Percentiles rank a stretch among this genome's conserved stretches.
phyloP scores from a whole-genome alignment of 1,284 basidiomycete species.

The Ganoderma boninense region DNA sequence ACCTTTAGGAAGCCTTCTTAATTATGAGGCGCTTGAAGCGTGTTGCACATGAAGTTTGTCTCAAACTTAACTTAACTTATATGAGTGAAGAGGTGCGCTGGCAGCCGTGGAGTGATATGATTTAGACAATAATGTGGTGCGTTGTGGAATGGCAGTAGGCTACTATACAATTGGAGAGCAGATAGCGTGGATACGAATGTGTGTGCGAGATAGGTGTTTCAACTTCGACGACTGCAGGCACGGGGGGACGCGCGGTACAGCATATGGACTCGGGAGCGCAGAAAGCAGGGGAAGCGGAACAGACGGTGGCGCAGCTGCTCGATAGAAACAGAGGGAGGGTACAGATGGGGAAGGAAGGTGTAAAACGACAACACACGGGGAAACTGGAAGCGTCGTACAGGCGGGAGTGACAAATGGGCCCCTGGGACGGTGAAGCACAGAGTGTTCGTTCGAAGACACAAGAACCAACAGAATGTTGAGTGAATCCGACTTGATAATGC shows the following conservation, averaged over 20 bases:
- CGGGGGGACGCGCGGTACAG: neutral
- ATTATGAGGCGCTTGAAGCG: neutral
- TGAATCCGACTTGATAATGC: neutral
- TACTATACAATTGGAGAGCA: conserved; percentile 27
- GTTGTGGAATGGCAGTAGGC: neutral
- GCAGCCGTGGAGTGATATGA: too few relatives aligned
- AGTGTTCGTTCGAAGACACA: neutral
- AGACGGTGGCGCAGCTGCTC: neutral
- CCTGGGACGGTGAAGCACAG: neutral
- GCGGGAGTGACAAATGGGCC: neutral
- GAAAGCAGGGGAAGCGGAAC: neutral
- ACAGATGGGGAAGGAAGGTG: neutral
- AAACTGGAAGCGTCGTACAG: neutral
- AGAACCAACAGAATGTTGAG: neutral
- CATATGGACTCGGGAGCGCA: neutral
- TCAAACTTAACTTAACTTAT: neutral
- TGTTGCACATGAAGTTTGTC: neutral
- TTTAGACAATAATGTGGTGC: neutral
- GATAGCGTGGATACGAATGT: conserved; percentile 5
- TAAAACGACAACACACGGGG: conserved; percentile 3
- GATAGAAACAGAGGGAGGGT: neutral
- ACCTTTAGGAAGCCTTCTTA: neutral
- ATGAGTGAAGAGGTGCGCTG: neutral
- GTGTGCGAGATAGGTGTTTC: neutral
- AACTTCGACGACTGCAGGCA: neutral